Evolutionary conservation across 1,284 basidiomycete genomes (phyloP).

Genomic region (Melampsora americana): DNA sequence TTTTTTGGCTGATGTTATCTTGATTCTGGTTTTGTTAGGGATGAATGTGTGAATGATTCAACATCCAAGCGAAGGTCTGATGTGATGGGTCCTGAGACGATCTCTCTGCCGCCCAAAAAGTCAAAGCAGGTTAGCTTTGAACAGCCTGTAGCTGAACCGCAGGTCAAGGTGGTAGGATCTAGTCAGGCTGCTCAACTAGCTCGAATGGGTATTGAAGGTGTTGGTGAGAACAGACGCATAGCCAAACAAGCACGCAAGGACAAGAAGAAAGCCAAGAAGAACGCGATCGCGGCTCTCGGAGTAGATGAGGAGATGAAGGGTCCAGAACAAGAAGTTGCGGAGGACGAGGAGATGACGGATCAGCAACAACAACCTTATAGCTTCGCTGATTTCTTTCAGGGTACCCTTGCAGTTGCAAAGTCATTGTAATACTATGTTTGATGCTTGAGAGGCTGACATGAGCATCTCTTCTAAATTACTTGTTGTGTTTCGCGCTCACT

Average conservation of each 20-base stretch:
- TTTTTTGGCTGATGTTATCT: neutral
- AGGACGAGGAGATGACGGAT: slow-evolving; percentile 14
- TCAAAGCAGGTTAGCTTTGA: slow-evolving; percentile 45
- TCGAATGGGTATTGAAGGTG: slow-evolving; percentile 36
- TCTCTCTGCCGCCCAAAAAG: slow-evolving; percentile 49
- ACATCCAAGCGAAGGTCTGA: neutral
- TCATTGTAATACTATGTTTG: slow-evolving; percentile 12
- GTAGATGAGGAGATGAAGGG: slow-evolving; percentile 42
- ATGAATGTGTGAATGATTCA: neutral
- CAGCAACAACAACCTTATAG: slow-evolving; percentile 45
- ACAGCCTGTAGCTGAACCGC: slow-evolving; percentile 44
- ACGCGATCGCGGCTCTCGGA: slow-evolving; percentile 49
- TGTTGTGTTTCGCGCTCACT: no score
- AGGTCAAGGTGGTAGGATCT: slow-evolving; percentile 43
- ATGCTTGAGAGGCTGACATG: no score
- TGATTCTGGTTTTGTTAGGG: neutral
- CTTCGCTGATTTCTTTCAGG: slow-evolving; percentile 47
- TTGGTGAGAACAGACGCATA: slow-evolving; percentile 46
- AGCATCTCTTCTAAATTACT: no score
- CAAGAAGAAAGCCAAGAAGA: slow-evolving; percentile 50
- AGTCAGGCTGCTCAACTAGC: slow-evolving; percentile 43
- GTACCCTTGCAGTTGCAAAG: slow-evolving; percentile 35
- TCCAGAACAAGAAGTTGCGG: slow-evolving; percentile 16
- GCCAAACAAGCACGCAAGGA: slow-evolving; percentile 50
- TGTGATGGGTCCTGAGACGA: slow-evolving; percentile 44